Conservation (phyloP, 2,329 filamentous ascomycete genomes). For the Fusarium bactridioides region DNA sequence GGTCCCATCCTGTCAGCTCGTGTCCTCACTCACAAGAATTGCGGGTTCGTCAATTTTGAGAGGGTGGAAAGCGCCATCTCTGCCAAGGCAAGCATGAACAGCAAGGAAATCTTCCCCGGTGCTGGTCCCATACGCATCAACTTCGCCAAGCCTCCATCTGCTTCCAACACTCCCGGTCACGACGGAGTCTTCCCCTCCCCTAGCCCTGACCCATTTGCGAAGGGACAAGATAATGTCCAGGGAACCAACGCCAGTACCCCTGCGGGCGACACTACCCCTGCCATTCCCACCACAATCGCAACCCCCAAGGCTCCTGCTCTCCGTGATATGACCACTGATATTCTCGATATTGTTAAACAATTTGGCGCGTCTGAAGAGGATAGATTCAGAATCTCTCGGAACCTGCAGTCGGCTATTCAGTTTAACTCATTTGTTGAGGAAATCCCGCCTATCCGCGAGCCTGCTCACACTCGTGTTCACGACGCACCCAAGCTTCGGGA, state of each 20-base stretch:
- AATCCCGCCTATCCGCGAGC: constrained; percentile 88
- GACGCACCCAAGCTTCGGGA: constrained; percentile 95
- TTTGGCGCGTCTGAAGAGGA: constrained; percentile 89
- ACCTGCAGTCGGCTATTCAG: constrained; percentile 78
- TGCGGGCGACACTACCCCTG: constrained; percentile 49
- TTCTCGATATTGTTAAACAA: constrained; percentile 84
- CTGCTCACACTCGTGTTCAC: constrained; percentile 86
- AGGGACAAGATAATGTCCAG: constrained; percentile 57
- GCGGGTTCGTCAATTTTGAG: constrained; percentile 98
- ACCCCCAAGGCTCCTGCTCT: constrained; percentile 76
- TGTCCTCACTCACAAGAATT: constrained; percentile 98
- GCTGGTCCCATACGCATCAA: constrained; percentile 95
- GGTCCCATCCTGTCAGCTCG: constrained; percentile 90
- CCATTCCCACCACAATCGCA: constrained; percentile 44
- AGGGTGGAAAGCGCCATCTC: constrained; percentile 88
- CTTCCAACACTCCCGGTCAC: constrained; percentile 86
- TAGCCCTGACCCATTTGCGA: constrained; percentile 84
- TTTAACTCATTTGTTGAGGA: constrained; percentile 79
- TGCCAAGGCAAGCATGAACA: constrained; percentile 87
- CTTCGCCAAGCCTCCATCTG: constrained; percentile 94
- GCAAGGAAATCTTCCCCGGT: constrained; percentile 97
- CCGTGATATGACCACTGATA: constrained; percentile 80
- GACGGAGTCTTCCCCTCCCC: constrained; percentile 90
- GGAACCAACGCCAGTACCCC: constrained; percentile 41
- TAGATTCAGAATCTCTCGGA: constrained; percentile 72